Evolutionary conservation across 495 filamentous ascomycete genomes (phyloP).

Genomic region (Aspergillus biplanus): DNA sequence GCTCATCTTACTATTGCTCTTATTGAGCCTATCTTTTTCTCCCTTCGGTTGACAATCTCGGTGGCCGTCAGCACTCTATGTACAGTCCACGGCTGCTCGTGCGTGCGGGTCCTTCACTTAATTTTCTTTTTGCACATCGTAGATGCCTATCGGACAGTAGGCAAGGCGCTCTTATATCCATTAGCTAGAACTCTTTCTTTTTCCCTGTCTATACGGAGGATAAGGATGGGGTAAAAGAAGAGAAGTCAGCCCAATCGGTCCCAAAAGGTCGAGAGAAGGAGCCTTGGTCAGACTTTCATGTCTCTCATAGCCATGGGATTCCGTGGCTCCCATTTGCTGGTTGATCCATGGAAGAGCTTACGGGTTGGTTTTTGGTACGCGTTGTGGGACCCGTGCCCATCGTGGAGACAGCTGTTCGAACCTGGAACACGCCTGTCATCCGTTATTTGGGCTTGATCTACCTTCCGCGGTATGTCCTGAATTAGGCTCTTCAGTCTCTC

Average conservation of each 20-base stretch:
- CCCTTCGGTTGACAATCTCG: background rate
- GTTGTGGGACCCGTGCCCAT: constrained; percentile 24
- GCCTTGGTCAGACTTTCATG: no score
- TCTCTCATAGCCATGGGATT: background rate
- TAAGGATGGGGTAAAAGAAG: background rate
- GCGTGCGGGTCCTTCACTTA: background rate
- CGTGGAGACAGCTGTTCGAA: constrained; percentile 31
- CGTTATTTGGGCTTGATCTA: constrained; percentile 9
- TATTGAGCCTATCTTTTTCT: background rate
- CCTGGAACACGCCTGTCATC: constrained; percentile 31
- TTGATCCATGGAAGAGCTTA: constrained; percentile 18
- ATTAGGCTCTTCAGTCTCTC: no score
- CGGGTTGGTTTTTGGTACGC: constrained; percentile 18
- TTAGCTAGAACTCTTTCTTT: background rate
- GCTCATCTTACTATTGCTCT: no score
- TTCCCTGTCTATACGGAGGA: background rate
- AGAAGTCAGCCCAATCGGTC: background rate
- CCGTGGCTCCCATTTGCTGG: constrained; percentile 8
- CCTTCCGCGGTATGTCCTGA: background rate
- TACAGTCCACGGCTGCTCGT: constrained; percentile 12
- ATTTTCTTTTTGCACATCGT: background rate
- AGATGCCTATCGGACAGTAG: background rate
- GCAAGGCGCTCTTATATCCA: background rate
- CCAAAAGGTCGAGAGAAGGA: background rate
- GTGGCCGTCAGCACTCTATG: constrained; percentile 19